Base-by-base conservation (phyloP, 306 rosid species). In the Gillenia trifoliata region DNA sequence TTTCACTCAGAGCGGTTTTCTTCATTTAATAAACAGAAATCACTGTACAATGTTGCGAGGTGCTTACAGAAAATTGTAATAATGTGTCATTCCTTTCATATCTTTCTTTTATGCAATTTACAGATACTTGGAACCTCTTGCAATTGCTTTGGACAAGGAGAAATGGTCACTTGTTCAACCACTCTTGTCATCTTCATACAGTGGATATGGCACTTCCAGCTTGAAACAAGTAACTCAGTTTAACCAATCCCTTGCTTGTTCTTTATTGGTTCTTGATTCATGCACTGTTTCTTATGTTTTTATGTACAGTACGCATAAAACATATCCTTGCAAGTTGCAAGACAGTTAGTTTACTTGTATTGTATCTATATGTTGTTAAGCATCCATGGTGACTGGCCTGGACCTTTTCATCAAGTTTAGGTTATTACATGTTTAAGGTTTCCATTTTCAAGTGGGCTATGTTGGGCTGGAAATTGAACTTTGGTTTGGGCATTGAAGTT, bases 121-220 rank as follows among this genome's bases (percentile, higher is more conserved):
- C 80, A 95, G 98, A 60, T 95, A 90, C 82, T 84, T 95, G 88
- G 99, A 92, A 84, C 98, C 96, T 77, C 92, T 95, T 77, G 99
- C 99, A 75, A 81, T 87, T 83, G 99, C 99, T 70, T 80, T 95
- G 85, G 99, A 95, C 68, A 81, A 77, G 25, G 99, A 89, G 88
- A 90, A 85, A 80, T 92, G 99, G 99, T 92, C 99, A 64, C 93
- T 95, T 33, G 99, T 95, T 89, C 98, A 95, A 82, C 86, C 90
- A 50, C 99, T 95, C 41, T 81, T 95, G 86, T 90, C 99, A 80
- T 95, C 99, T 65, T 92, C 99, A 4, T 95, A 92, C 40, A 82
- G 75, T 84, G 99, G 98, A 83, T 95, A 82, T 83, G 99, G 99
- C 83, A 95, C 92, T 75, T 87, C 98, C 83, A 92, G 92, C 91